These are phyloP conservation scores for Prunus yedoensis DNA, from an alignment of 331 rosid species.

Conservation along the genomic window DNA sequence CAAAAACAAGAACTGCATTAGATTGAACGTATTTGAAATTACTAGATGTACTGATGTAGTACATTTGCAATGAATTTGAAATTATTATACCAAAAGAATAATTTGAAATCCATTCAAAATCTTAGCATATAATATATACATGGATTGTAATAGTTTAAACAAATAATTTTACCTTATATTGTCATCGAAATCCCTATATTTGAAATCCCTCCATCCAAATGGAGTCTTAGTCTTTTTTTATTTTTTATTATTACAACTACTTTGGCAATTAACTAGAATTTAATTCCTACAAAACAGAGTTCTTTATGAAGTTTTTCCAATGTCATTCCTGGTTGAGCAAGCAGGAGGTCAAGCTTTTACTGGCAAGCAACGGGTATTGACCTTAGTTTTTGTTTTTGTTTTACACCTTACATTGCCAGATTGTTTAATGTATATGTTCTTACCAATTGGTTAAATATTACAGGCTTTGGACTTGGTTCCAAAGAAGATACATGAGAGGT, in stretches of 20 bases:
- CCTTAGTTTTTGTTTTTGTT: conserved; percentile 10
- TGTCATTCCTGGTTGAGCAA: conserved; percentile 81
- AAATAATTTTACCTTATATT: too few relatives aligned
- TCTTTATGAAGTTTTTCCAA: conserved; percentile 81
- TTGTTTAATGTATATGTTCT: neutral
- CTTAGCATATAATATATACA: too few relatives aligned
- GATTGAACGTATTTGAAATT: too few relatives aligned
- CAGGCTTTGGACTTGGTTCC: conserved; percentile 90
- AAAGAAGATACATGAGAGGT: conserved; percentile 63
- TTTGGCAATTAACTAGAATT: neutral
- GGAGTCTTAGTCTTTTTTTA: too few relatives aligned
- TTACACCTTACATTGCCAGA: neutral
- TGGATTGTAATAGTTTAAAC: too few relatives aligned
- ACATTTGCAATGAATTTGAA: too few relatives aligned
- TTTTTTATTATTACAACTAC: neutral
- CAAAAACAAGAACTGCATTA: too few relatives aligned
- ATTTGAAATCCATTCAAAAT: too few relatives aligned
- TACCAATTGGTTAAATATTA: neutral
- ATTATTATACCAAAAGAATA: too few relatives aligned
- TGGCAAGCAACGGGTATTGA: conserved; percentile 52
- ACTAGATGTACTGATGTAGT: too few relatives aligned
- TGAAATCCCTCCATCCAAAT: too few relatives aligned
- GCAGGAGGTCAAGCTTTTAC: conserved; percentile 84
- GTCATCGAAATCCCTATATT: too few relatives aligned
- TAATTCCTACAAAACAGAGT: conserved; percentile 37